Conservation (phyloP, 2,329 filamentous ascomycete species). For the Penicillium sp. region DNA sequence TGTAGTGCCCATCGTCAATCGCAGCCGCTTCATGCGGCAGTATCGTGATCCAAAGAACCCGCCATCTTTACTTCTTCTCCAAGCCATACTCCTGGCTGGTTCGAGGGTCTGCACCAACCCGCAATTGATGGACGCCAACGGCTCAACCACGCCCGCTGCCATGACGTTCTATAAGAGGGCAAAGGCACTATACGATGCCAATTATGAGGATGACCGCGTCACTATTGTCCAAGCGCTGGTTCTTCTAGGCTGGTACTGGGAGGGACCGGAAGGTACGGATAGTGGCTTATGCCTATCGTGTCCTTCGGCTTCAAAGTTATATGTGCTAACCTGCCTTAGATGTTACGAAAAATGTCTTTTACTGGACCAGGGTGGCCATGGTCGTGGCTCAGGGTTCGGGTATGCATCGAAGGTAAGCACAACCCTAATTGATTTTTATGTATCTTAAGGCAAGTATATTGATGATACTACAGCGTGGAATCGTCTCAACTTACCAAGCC, state of each 20-base stretch:
- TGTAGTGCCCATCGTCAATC: constrained; percentile 87
- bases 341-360: constrained; percentile 98
- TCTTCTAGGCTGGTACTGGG: constrained; percentile 98
- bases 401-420: too few relatives aligned
- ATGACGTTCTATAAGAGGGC: constrained; percentile 96
- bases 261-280: constrained; percentile 67
- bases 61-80: constrained; percentile 80
- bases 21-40: constrained; percentile 83
- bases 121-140: constrained; percentile 90
- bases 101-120: constrained; percentile 90
- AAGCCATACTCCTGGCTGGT: constrained; percentile 84
- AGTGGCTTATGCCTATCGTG: too few relatives aligned
- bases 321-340: constrained; percentile 46
- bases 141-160: constrained; percentile 85
- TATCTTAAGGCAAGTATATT: too few relatives aligned
- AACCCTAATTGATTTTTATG: too few relatives aligned
- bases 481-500: constrained; percentile 77
- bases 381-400: constrained; percentile 94
- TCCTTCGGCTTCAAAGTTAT: too few relatives aligned
- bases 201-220: constrained; percentile 91
- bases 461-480: constrained; percentile 83
- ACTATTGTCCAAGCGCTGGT: constrained; percentile 92
- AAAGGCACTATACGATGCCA: constrained; percentile 90
- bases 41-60: constrained; percentile 88
- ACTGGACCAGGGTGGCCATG: constrained; percentile 92